Evolutionary conservation across 305 asterid genomes (phyloP), one percentile per base, ranked within the genome.

Genomic region (Petunia hybrid): DNA sequence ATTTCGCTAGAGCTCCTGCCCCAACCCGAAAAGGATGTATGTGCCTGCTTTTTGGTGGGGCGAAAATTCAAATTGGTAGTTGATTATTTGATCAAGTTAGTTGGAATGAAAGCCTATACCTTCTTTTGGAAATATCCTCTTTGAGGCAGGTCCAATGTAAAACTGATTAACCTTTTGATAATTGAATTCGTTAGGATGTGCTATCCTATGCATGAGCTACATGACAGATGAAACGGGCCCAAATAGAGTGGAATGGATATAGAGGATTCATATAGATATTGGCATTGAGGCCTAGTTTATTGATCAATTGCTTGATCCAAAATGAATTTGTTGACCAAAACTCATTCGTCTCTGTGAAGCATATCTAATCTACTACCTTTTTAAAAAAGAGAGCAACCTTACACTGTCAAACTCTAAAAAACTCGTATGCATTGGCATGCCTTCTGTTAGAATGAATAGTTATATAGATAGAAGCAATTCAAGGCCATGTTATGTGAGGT

Each of bases 1-100:
- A 82, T 69, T 81, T 55, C 59, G 55, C 6, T 55, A 51, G 82
- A 70, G 1, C 42, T 46, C 60, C 60, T 70, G 22, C 31, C 40
- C 62, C 13, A 71, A 6, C 77, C 35, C 2, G 22, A 48, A 70
- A 71, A 35, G 1, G 1, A 48, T 2, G 31, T 46, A 1, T 31
- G 22, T 45, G 42, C 5, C 77, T 46, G 42, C 60, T 46, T 70
- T 69, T 1, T 45, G 59, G 10, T 43, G 59, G 8, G 41, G 2
- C 5, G 0, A 69, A 68, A 69, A 22, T 43, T 43, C 64, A 68
- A 68, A 42, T 68, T 8, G 56, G n/a, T 6, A 16, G 43, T 68
- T 43, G 56, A 68, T 4, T 43, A 3, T 68, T 22, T 69, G 77
- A 41, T 46, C 41, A 9, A 70, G 39, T 67, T 70, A 9, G 16